These are phyloP conservation scores for Mycena metata DNA, from an alignment of 768 basidiomycete species.

Conservation along the genomic window DNA sequence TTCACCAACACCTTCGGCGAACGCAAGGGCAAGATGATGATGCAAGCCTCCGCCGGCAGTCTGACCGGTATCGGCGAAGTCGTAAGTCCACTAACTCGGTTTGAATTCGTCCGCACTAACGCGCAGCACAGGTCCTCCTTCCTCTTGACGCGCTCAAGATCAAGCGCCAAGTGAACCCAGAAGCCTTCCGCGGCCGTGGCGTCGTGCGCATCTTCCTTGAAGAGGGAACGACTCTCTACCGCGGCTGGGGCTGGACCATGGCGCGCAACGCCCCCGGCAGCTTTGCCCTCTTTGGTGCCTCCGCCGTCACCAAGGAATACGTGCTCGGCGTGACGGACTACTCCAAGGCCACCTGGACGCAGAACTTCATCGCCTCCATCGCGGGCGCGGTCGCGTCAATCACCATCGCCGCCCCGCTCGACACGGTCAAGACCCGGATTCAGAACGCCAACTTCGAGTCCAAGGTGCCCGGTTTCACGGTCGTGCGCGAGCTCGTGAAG, in stretches of 20 bases:
- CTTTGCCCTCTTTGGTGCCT: slow-evolving; percentile 98
- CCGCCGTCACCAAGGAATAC: slow-evolving; percentile 95
- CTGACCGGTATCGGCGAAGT: slow-evolving; percentile 95
- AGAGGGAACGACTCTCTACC: slow-evolving; percentile 92
- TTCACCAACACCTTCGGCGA: slow-evolving; percentile 93
- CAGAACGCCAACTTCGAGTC: slow-evolving; percentile 98
- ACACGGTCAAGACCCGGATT: slow-evolving; percentile 96
- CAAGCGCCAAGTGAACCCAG: slow-evolving; percentile 98
- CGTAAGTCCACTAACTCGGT: slow-evolving; percentile 56
- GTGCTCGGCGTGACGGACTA: slow-evolving; percentile 91
- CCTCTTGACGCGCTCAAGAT: slow-evolving; percentile 98
- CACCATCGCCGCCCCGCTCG: slow-evolving; percentile 95
- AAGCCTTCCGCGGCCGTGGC: slow-evolving; percentile 96
- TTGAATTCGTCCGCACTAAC: slow-evolving; percentile 8
- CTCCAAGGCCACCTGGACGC: slow-evolving; percentile 94
- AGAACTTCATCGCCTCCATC: slow-evolving; percentile 97
- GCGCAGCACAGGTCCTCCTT: slow-evolving; percentile 76
- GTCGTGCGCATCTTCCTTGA: slow-evolving; percentile 91
- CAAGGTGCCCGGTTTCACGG: slow-evolving; percentile 83
- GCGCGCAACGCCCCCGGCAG: slow-evolving; percentile 96
- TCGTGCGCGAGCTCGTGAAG: slow-evolving; percentile 70
- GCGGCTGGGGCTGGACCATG: slow-evolving; percentile 99
- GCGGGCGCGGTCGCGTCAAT: slow-evolving; percentile 96
- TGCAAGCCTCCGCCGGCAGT: slow-evolving; percentile 93
- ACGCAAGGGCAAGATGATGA: slow-evolving; percentile 95